Evolutionary conservation across 148 eudicot genomes (phyloP).

Genomic region (Silene latifolia): DNA sequence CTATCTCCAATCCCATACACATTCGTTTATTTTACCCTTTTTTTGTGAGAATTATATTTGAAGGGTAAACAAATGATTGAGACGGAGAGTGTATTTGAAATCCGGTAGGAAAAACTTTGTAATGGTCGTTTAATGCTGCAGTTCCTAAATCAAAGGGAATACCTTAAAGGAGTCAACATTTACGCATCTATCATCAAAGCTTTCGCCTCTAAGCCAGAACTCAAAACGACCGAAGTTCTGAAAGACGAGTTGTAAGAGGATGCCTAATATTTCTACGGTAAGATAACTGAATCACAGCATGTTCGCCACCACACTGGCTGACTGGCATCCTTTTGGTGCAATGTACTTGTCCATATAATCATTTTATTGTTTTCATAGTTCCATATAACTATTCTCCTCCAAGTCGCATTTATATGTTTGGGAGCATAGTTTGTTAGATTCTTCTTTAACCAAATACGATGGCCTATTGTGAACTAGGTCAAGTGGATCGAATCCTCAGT

Average conservation of each 20-base stretch:
- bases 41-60: too few relatives aligned
- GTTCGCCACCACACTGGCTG: too few relatives aligned
- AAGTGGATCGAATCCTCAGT: too few relatives aligned
- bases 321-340: neutral
- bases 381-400: neutral
- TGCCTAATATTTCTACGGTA: too few relatives aligned
- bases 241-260: constrained; percentile 55
- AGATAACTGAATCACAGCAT: neutral
- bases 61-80: too few relatives aligned
- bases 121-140: constrained; percentile 34
- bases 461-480: too few relatives aligned
- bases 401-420: neutral
- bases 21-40: too few relatives aligned
- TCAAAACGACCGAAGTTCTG: constrained; percentile 29
- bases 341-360: neutral
- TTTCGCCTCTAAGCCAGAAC: constrained; percentile 53
- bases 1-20: too few relatives aligned
- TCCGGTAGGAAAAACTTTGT: neutral
- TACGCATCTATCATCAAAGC: constrained; percentile 76
- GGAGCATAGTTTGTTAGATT: neutral
- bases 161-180: constrained; percentile 67
- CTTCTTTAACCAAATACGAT: neutral
- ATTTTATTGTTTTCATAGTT: too few relatives aligned
- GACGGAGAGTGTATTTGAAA: too few relatives aligned
- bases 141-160: constrained; percentile 71